phyloP scores from a whole-genome alignment of 1,284 basidiomycete species.

The Leccinum insolens region DNA sequence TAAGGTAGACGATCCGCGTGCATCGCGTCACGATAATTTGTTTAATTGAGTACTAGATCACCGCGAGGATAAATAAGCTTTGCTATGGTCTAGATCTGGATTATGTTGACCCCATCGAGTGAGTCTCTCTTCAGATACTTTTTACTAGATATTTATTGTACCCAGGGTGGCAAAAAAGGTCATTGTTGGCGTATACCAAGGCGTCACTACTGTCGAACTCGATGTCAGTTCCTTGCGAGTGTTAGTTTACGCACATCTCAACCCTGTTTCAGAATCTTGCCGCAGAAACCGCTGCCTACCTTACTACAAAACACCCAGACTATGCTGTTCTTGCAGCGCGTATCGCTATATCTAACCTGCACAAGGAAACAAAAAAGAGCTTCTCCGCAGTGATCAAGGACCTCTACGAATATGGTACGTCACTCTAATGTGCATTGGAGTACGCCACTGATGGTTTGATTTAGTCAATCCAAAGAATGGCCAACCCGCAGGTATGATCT shows the following conservation, averaged over 20 bases:
- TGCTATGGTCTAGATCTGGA: constrained; percentile 96
- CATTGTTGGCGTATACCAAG: constrained; percentile 92
- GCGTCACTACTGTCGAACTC: constrained; percentile 96
- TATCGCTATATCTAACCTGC: constrained; percentile 97
- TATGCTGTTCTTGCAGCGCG: constrained; percentile 98
- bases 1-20: constrained; percentile 54
- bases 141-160: constrained; percentile 11
- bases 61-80: constrained; percentile 91
- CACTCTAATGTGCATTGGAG: constrained; percentile 1
- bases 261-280: constrained; percentile 75
- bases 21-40: constrained; percentile 4
- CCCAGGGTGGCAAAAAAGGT: constrained; percentile 90
- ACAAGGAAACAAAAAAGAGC: constrained; percentile 99
- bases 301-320: constrained; percentile 97
- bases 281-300: constrained; percentile 96
- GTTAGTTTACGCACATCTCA: constrained; percentile 5
- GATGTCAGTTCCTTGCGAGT: constrained; percentile 62
- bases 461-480: constrained; percentile 97
- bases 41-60: constrained; percentile 60
- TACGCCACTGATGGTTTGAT: constrained; percentile 10
- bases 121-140: constrained; percentile 30
- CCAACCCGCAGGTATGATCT: constrained; percentile 88
- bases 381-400: constrained; percentile 94
- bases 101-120: constrained; percentile 95
- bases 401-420: constrained; percentile 85